These are phyloP conservation scores for Neonectria ditissima DNA, from an alignment of 2,329 filamentous ascomycete genomes.

Conservation along the genomic window DNA sequence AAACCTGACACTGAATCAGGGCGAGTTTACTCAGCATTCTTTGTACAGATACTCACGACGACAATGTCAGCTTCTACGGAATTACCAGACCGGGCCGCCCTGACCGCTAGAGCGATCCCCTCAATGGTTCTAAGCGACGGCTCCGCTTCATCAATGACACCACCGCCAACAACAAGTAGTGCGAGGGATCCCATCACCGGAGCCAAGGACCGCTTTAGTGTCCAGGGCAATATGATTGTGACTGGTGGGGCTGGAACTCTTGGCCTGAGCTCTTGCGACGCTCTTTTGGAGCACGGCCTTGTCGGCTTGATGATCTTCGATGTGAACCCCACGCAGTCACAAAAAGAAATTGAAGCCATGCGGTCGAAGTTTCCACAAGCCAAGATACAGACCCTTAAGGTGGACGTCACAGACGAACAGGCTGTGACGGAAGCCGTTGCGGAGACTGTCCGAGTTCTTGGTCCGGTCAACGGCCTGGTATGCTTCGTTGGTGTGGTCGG, in stretches of 20 bases:
- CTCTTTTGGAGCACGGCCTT: slow-evolving; percentile 76
- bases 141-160: slow-evolving; percentile 25
- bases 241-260: slow-evolving; percentile 65
- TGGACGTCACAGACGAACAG: slow-evolving; percentile 33
- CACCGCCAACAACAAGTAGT: background rate
- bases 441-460: slow-evolving; percentile 17
- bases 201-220: slow-evolving; percentile 23
- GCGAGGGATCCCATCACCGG: slow-evolving; percentile 10
- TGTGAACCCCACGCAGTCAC: slow-evolving; percentile 59
- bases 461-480: slow-evolving; percentile 26
- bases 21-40: background rate
- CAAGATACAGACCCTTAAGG: slow-evolving; percentile 25
- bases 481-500: slow-evolving; percentile 66
- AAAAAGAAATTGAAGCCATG: slow-evolving; percentile 32
- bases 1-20: no score
- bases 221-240: slow-evolving; percentile 53
- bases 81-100: slow-evolving; percentile 15
- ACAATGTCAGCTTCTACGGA: slow-evolving; percentile 16
- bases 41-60: background rate
- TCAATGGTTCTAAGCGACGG: slow-evolving; percentile 24
- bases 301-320: slow-evolving; percentile 71
- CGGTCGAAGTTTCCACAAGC: slow-evolving; percentile 27
- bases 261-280: slow-evolving; percentile 60
- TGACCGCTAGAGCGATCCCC: slow-evolving; percentile 18
- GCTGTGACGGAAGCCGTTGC: slow-evolving; percentile 24